Base-by-base conservation (phyloP, 768 basidiomycete genomes). In the Royoungia palumana region DNA sequence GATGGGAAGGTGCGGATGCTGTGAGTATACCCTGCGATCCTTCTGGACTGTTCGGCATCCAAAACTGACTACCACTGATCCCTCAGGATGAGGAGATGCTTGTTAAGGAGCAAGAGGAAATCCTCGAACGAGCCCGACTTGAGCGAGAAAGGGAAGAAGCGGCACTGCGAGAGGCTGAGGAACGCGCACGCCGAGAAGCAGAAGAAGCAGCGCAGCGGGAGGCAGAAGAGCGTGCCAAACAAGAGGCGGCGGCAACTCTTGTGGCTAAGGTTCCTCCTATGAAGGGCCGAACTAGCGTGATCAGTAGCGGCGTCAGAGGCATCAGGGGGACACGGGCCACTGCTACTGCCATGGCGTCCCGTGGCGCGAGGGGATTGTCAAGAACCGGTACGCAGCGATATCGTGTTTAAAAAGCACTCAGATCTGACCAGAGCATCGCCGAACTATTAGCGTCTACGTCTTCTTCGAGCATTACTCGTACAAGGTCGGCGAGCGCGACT, bases 291-390 rank as follows among this genome's bases (percentile, higher is more conserved):
- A 73, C 69, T 36, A 70, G 65, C 34, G 56, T 65, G 6, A 60
- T 63, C 39, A 72, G 79, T 20, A 85, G 86, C 28, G 78, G 80
- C 14, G 78, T 87, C 3, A 68, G 85, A 58, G 88, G 87, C 8
- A 82, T 87, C 25, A 77, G 85, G 46, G 88, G 86, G 4, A 91
- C 82, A 6, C 75, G 82, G 37, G 84, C 81, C 2, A 85, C 80
- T 12, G 63, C 80, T 72, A 76, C 64, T 12, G 67, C 65, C 11
- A 67, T 60, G 58, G 67, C 66, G 4, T 58, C 65, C 21, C 66
- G 72, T 77, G 81, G 49, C 79, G 75, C 32, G 64, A 70, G 53
- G 71, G 75, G 56, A 73, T 59, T 22, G 57, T 54, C 71, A 24
- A 71, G 67, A 52, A 58, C 66, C 59, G 72, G 77, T 78, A 59